Base-by-base conservation (phyloP, 257 asterid genomes). In the Gentiana straminea region DNA sequence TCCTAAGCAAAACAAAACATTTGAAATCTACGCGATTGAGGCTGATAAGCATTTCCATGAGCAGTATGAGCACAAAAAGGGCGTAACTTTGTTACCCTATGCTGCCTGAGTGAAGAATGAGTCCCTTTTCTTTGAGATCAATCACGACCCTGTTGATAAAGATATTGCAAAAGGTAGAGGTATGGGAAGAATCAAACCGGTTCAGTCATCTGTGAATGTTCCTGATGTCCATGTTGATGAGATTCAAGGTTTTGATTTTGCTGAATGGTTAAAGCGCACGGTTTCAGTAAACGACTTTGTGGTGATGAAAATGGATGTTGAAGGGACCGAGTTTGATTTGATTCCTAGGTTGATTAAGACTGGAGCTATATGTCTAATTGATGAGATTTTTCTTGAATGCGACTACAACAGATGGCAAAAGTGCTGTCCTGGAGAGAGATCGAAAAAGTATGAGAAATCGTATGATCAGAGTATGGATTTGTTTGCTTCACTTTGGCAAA, bases 291-390 rank as follows among this genome's bases (percentile, higher is more conserved):
- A 54, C 37, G 65, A 58, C 45, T 58, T 43, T 35, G 65, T 66
- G 32, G 70, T 66, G n/a, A 50, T 66, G 61, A 58, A 66, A 48
- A 66, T 66, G 65, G 70, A 66, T 35, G 60, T 66, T 37, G 70
- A 66, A 66, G 65, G 70, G 34, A 58, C 60, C 8, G 65, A 66
- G 15, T 58, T 66, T 61, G 70, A 58, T 44, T 35, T 65, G 64
- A 36, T 65, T 3, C 70, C 70, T 0, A 58, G 60, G 34, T 46
- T 66, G 60, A 51, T 66, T 8, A 60, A 66, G 10, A 52, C 55
- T 4, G 70, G 65, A 2, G 70, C 65, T 2, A 66, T 66, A 13
- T 47, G 60, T 13, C 59, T 66, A 61, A 59, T 59, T 4, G 65
- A 66, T 46, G 70, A 66, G 52, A 44, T 66, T 9, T 66, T 58